phyloP scores from a whole-genome alignment of 2,329 filamentous ascomycete genomes.

The Cordyceps fumosorosea region DNA sequence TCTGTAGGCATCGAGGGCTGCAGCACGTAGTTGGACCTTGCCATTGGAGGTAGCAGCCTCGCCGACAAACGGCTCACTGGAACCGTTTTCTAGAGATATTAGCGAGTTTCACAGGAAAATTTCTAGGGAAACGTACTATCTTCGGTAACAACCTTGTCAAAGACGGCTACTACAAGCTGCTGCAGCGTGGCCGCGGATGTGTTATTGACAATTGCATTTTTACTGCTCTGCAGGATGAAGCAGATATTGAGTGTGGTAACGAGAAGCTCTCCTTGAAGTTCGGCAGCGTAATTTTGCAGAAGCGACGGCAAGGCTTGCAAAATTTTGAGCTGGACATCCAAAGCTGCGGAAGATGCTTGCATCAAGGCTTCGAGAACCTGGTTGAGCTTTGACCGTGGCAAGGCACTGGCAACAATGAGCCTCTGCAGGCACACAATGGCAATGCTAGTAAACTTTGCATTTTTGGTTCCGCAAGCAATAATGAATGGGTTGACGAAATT shows the following conservation, averaged over 20 bases:
- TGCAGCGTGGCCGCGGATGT: conserved; percentile 95
- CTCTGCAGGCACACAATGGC: conserved; percentile 85
- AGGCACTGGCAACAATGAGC: conserved; percentile 72
- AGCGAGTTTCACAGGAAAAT: conserved; percentile 6
- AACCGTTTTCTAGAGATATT: conserved; percentile 29
- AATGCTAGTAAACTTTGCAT: conserved; percentile 82
- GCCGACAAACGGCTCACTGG: conserved; percentile 52
- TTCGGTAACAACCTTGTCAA: conserved; percentile 81
- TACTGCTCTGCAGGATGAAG: conserved; percentile 82
- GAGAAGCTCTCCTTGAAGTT: conserved; percentile 74
- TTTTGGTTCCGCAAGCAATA: conserved; percentile 83
- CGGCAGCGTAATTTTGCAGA: conserved; percentile 79
- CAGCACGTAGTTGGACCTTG: conserved; percentile 59
- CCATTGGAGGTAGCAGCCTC: conserved; percentile 63
- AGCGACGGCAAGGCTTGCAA: conserved; percentile 85
- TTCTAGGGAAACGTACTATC: conserved; percentile 54
- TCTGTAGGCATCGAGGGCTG: conserved; percentile 78
- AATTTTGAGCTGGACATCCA: conserved; percentile 94
- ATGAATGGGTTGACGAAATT: conserved; percentile 92
- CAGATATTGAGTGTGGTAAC: conserved; percentile 83
- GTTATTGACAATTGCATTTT: conserved; percentile 89
- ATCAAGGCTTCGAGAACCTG: conserved; percentile 84
- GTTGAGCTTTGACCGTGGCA: conserved; percentile 72
- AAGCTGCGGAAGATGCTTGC: conserved; percentile 70
- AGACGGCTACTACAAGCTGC: conserved; percentile 85